phyloP scores from a whole-genome alignment of 495 filamentous ascomycete genomes.

The Staphylotrichum tortipilum region DNA sequence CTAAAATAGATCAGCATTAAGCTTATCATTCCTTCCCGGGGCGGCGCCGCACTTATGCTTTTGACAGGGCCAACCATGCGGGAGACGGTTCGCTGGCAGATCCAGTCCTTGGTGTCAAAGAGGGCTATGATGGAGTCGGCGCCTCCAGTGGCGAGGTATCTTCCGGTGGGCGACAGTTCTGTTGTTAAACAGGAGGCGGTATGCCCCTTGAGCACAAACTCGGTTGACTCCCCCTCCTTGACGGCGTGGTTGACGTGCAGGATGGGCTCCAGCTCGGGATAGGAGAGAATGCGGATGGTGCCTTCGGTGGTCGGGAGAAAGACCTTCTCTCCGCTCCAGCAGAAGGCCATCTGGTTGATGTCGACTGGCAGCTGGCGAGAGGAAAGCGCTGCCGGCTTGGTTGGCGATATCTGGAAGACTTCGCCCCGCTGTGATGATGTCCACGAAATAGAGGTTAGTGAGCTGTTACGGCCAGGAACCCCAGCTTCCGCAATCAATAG shows the following conservation, averaged over 20 bases:
- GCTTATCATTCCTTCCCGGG: background rate
- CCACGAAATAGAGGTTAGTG: slow-evolving; percentile 3
- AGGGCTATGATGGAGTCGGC: slow-evolving; percentile 80
- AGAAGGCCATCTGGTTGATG: slow-evolving; percentile 79
- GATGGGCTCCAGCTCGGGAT: slow-evolving; percentile 49
- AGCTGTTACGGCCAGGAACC: too few relatives aligned
- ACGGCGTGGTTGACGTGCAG: slow-evolving; percentile 29
- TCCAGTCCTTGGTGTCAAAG: slow-evolving; percentile 91
- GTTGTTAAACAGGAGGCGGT: slow-evolving; percentile 67
- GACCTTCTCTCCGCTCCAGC: slow-evolving; percentile 60
- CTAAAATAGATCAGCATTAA: slow-evolving; percentile 22
- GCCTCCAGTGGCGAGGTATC: slow-evolving; percentile 79
- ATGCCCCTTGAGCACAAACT: slow-evolving; percentile 68
- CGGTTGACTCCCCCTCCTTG: slow-evolving; percentile 31
- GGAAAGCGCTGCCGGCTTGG: slow-evolving; percentile 42
- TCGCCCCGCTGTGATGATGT: slow-evolving; percentile 51
- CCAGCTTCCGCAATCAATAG: background rate
- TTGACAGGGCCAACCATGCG: slow-evolving; percentile 70
- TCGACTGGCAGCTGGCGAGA: slow-evolving; percentile 63
- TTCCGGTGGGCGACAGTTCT: slow-evolving; percentile 64
- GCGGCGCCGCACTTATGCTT: slow-evolving; percentile 53
- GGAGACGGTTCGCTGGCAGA: slow-evolving; percentile 72
- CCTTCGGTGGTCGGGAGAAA: slow-evolving; percentile 81
- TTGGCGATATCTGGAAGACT: slow-evolving; percentile 55
- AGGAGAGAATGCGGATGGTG: slow-evolving; percentile 69